phyloP scores from a whole-genome alignment of 169 alveolate species.

The Cryptosporidium ubiquitum region DNA sequence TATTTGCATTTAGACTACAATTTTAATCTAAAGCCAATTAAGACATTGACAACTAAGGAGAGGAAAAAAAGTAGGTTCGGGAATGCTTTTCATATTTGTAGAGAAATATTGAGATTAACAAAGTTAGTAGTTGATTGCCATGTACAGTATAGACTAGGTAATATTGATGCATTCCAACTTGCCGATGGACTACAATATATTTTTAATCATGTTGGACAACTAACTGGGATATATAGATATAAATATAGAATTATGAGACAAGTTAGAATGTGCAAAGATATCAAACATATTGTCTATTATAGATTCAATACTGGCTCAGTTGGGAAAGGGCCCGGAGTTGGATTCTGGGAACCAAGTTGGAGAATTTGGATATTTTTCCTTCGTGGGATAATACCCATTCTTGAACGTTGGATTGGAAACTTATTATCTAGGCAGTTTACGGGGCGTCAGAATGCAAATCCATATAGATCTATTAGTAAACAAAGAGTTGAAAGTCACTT shows the following conservation, averaged over 20 bases:
- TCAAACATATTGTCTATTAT: constrained; percentile 98
- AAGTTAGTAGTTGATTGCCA: constrained; percentile 98
- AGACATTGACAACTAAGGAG: constrained; percentile 99
- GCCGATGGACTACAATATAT: constrained; percentile 99
- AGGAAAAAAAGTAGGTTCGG: constrained; percentile 99
- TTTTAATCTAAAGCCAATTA: constrained; percentile 99
- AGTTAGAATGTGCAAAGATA: constrained; percentile 99
- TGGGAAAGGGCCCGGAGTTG: constrained; percentile 99
- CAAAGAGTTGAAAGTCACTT: constrained; percentile 99
- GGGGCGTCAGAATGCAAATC: constrained; percentile 98
- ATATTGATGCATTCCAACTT: constrained; percentile 99
- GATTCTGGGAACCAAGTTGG: constrained; percentile 99
- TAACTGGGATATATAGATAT: constrained; percentile 99
- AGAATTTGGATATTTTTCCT: constrained; percentile 99
- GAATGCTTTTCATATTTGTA: constrained; percentile 99
- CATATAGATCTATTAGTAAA: constrained; percentile 98
- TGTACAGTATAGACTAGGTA: constrained; percentile 98
- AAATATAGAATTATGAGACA: constrained; percentile 99
- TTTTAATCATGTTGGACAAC: constrained; percentile 99
- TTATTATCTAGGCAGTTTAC: constrained; percentile 97
- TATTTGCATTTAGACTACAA: constrained; percentile 99
- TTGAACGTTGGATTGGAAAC: constrained; percentile 99
- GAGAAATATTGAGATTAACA: constrained; percentile 98
- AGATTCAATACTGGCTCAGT: constrained; percentile 99
- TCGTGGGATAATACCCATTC: constrained; percentile 98